These are phyloP conservation scores for Talaromyces islandicus DNA, from an alignment of 2,329 filamentous ascomycete species.

Conservation along the genomic window DNA sequence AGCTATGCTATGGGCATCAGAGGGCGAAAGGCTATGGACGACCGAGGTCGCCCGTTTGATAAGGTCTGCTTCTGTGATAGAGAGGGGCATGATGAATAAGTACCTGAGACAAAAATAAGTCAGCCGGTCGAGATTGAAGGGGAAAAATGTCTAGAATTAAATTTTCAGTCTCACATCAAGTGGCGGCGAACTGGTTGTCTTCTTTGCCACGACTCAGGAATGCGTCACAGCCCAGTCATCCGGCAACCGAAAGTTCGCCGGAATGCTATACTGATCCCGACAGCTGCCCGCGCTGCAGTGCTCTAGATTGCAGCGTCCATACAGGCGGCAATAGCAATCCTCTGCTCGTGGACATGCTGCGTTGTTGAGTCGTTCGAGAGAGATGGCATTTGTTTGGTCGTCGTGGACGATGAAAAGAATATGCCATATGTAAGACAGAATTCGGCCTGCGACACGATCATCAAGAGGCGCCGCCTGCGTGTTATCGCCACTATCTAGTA, in stretches of 20 bases:
- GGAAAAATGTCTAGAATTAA: background rate
- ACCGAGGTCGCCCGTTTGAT: conserved; percentile 15
- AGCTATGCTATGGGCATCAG: conserved; percentile 19
- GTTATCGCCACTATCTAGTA: conserved; percentile 33
- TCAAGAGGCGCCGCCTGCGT: conserved; percentile 32
- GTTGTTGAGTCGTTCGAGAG: conserved; percentile 32
- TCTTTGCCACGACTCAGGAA: conserved; percentile 12
- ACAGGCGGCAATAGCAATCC: conserved; percentile 42
- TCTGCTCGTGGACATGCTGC: conserved; percentile 31
- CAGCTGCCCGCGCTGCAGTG: conserved; percentile 30
- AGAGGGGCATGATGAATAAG: conserved; percentile 19
- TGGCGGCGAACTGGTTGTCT: background rate
- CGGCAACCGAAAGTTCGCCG: conserved; percentile 31
- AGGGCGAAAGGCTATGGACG: conserved; percentile 17
- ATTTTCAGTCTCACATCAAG: background rate
- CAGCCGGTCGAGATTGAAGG: background rate
- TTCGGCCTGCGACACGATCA: conserved; percentile 40
- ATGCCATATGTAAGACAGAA: conserved; percentile 47
- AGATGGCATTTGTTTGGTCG: conserved; percentile 17
- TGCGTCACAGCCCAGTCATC: conserved; percentile 28
- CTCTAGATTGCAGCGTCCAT: conserved; percentile 35
- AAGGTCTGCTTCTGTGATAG: conserved; percentile 12
- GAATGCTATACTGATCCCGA: conserved; percentile 34
- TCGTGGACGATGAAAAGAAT: conserved; percentile 37
- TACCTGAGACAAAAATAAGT: background rate